Conservation (phyloP, 495 filamentous ascomycete genomes). For the Aspergillus bertholletiae region DNA sequence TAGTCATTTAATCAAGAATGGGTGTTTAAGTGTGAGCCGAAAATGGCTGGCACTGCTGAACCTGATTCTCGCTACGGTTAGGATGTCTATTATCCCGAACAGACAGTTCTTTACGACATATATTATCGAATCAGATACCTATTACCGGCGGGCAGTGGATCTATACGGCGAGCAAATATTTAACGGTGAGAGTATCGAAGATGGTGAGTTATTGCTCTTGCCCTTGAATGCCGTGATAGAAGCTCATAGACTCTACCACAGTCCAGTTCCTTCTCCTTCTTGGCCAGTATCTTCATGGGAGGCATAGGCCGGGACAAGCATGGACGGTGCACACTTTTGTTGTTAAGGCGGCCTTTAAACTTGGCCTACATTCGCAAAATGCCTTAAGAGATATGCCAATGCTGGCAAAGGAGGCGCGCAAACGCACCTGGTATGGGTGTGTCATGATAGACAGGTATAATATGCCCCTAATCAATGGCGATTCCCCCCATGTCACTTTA, state of each 20-base stretch:
- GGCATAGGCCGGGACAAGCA: constrained; percentile 40
- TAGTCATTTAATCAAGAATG: constrained; percentile 23
- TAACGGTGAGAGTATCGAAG: constrained; percentile 32
- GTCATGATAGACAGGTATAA: constrained; percentile 40
- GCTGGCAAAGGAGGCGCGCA: constrained; percentile 36
- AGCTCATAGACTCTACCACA: background rate
- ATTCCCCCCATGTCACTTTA: too few species aligned
- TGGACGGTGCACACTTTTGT: constrained; percentile 43
- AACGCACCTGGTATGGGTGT: constrained; percentile 45
- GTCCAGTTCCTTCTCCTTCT: constrained; percentile 39
- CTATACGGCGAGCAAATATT: constrained; percentile 31
- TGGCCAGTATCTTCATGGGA: constrained; percentile 42
- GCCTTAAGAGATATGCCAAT: constrained; percentile 27
- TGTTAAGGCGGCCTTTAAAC: constrained; percentile 35
- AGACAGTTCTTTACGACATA: constrained; percentile 8
- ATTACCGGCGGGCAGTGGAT: constrained; percentile 30
- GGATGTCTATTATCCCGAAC: constrained; percentile 48
- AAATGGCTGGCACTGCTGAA: constrained; percentile 69
- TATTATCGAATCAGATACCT: constrained; percentile 29
- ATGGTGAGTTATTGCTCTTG: constrained; percentile 19
- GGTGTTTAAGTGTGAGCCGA: constrained; percentile 29
- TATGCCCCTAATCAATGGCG: background rate
- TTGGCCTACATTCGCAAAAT: constrained; percentile 38
- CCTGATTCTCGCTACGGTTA: constrained; percentile 72
- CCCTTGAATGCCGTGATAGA: background rate